Evolutionary conservation across 371 early-diverging fungal species (phyloP), one percentile per base, ranked within the genome.

Genomic region (Saksenaea vasiformis): DNA sequence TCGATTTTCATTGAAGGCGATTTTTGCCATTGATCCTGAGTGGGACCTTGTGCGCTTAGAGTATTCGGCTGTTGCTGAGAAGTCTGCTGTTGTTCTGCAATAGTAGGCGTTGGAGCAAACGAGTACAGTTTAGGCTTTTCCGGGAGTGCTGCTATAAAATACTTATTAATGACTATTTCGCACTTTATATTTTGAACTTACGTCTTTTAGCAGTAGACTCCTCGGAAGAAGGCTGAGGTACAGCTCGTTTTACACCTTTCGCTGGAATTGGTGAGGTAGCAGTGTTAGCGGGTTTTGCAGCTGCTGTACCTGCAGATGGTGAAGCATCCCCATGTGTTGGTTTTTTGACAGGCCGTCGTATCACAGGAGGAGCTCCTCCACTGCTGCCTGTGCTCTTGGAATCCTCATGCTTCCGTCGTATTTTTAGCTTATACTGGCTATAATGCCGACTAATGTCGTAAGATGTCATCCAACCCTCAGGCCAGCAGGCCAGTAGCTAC

Each of bases 401-500:
- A 54, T 36, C 43, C 11, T 51, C 14, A 26, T 36, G 26, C 15
- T 24, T 58, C 24, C 54, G 55, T 11, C 35, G 54, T 35, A 64
- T 57, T 31, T 56, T 78, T 64, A 41, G 70, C 70, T 66, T 85
- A 44, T 79, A 74, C 41, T 75, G 76, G 54, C 83, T 86, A 61
- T 84, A 79, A 41, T 84, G 83, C 19, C 84, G 72, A 24, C 83
- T 83, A 60, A 86, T 81, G 27, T 84, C 86, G 17, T 80, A 77
- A 0, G 84, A 75, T 0, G 80, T 74, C 75, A 83, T 83, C 83
- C 83, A 84, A 14, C 79, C 79, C 10, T 71, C 68, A 8, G 86
- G 86, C 65, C 82, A 86, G 14, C 77, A 75, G 0, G 68, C 64
- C 8, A 84, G 27, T 13, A 86, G 60, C 84, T 85, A 68, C 28